Evolutionary conservation across 1,139 yeast genomes (phyloP), one percentile per base, ranked within the genome.

Genomic region (Debaryomycetaceae sp.): DNA sequence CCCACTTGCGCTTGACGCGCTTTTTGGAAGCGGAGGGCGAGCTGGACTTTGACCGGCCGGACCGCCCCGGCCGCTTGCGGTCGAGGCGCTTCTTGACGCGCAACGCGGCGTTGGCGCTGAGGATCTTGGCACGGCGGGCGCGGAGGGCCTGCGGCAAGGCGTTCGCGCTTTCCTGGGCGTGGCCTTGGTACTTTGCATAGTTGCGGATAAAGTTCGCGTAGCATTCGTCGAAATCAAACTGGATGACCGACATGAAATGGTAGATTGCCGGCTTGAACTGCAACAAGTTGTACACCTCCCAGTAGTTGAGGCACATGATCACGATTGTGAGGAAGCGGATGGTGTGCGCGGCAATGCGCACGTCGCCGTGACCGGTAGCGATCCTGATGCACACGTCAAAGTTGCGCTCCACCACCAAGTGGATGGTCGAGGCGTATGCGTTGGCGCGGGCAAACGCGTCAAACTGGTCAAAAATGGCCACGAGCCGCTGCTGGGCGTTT

Each of bases 231-330:
- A 64, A 38, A 38, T 64, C 65, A 35, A 60, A 59, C 16, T 58
- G 53, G 19, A 64, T 62, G 12, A 64, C 43, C 5, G 44, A 40
- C 25, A 64, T 43, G 32, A 64, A 64, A 34, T 59, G 67, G 37
- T 58, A 62, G 13, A 64, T 55, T 7, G 64, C 55, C 2, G 71
- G 70, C 34, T 62, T 62, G 66, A 67, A 61, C 13, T 45, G 45
- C 16, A 64, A 49, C 22, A 64, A 44, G 32, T 62, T 63, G 39
- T 62, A 63, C 15, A 63, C 38, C 36, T 64, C 70, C 71, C 71
- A 64, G 41, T 64, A 64, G 37, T 62, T 64, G 28, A 62, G 43
- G 27, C 44, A 42, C 67, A 62, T 59, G 15, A 62, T 41, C 2
- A 62, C 47, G 7, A 47, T 46, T 6, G 70, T 62, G 32, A 64